Conservation (phyloP, 2,329 filamentous ascomycete genomes). For the Hypoxylon sp. region DNA sequence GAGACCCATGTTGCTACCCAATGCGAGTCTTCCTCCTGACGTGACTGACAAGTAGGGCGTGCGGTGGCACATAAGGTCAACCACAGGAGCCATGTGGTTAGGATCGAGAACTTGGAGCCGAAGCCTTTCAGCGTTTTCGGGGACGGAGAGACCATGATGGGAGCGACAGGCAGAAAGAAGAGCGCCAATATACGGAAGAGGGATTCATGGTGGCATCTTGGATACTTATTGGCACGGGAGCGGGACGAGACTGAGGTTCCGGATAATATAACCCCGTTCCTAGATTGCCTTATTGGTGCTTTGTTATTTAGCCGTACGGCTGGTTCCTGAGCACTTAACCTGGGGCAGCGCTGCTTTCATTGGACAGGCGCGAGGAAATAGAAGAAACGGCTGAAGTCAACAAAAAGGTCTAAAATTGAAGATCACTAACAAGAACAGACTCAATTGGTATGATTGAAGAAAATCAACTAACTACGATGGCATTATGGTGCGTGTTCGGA, state of each 20-base stretch:
- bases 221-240: slow-evolving; percentile 35
- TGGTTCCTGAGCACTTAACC: slow-evolving; percentile 32
- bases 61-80: slow-evolving; percentile 28
- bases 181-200: slow-evolving; percentile 23
- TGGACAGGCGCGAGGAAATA: slow-evolving; percentile 2
- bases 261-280: slow-evolving; percentile 33
- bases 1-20: slow-evolving; percentile 75
- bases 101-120: slow-evolving; percentile 35
- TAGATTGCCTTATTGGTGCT: slow-evolving; percentile 23
- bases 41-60: slow-evolving; percentile 30
- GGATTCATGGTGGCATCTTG: slow-evolving; percentile 22
- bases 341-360: background rate
- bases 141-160: slow-evolving; percentile 16
- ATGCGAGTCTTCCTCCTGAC: slow-evolving; percentile 56
- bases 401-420: background rate
- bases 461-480: background rate
- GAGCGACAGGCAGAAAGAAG: slow-evolving; percentile 8
- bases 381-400: slow-evolving; percentile 5
- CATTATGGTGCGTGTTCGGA: background rate
- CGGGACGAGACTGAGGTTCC: slow-evolving; percentile 19
- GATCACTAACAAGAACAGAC: background rate
- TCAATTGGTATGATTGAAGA: background rate
- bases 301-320: slow-evolving; percentile 40
- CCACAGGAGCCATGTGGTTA: slow-evolving; percentile 43
- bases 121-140: slow-evolving; percentile 33